Percentiles rank a stretch among this genome's conserved stretches.
Conservation (phyloP, 768 basidiomycete species). For the Grammothele lineata region DNA sequence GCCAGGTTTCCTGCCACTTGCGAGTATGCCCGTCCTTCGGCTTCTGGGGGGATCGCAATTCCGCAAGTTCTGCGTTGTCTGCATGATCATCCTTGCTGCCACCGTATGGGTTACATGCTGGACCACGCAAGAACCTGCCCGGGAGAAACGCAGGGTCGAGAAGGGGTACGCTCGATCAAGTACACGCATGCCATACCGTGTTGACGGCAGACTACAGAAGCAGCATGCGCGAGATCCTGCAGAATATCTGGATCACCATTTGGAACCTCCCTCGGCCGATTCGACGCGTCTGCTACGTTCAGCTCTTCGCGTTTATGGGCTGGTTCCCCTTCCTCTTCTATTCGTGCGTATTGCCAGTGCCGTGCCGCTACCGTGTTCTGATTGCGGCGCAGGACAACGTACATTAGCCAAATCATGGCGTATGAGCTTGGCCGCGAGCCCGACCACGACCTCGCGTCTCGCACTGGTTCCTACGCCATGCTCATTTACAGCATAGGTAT, state of each 20-base stretch:
- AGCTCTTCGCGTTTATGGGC: conserved; percentile 95
- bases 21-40: conserved; percentile 67
- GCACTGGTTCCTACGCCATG: conserved; percentile 86
- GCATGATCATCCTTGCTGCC: conserved; percentile 67
- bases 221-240: conserved; percentile 65
- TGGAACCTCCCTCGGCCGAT: conserved; percentile 78
- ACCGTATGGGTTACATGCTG: conserved; percentile 90
- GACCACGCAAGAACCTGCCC: conserved; percentile 77
- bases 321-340: conserved; percentile 98
- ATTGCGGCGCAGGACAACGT: conserved; percentile 64
- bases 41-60: conserved; percentile 91
- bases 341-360: conserved; percentile 44
- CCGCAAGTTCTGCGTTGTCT: conserved; percentile 90
- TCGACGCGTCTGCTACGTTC: conserved; percentile 86
- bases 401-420: conserved; percentile 93
- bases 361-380: too few species aligned
- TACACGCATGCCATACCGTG: too few species aligned
- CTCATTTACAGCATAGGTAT: conserved; percentile 84
- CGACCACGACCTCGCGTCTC: conserved; percentile 76
- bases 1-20: conserved; percentile 87
- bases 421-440: conserved; percentile 70
- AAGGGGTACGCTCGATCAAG: conserved; percentile 21
- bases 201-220: too few species aligned
- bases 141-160: conserved; percentile 38
- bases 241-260: conserved; percentile 73